These are phyloP conservation scores for Penicillium tannophilum DNA, from an alignment of 495 filamentous ascomycete species.

Conservation along the genomic window DNA sequence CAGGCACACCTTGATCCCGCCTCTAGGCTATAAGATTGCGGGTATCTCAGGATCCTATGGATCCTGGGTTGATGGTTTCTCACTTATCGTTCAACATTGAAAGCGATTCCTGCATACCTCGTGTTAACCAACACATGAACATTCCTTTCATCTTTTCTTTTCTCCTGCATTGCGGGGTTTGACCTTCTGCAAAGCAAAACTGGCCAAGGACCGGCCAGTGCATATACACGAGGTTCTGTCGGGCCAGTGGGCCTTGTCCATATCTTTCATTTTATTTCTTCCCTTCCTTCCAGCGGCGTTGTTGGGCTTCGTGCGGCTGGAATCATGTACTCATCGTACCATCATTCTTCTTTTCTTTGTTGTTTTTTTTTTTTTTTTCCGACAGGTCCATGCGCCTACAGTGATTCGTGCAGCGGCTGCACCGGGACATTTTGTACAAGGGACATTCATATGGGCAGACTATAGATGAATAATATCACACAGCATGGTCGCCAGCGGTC, in stretches of 20 bases:
- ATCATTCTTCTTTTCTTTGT: conserved; percentile 9
- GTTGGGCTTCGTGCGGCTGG: conserved; percentile 16
- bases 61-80: conserved; percentile 86
- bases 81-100: conserved; percentile 77
- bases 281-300: conserved; percentile 20
- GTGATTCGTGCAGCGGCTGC: conserved; percentile 8
- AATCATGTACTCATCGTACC: conserved; percentile 21
- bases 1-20: conserved; percentile 88
- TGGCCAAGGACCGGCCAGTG: conserved; percentile 15
- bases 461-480: conserved; percentile 30
- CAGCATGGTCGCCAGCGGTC: conserved; percentile 6
- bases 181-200: conserved; percentile 8
- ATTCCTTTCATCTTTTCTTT: conserved; percentile 10
- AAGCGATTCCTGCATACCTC: conserved; percentile 3
- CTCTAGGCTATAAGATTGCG: conserved; percentile 84
- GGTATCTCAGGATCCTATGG: conserved; percentile 83
- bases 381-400: conserved; percentile 8
- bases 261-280: conserved; percentile 18
- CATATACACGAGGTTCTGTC: conserved; percentile 21
- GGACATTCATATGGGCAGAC: conserved; percentile 26
- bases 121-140: too few relatives aligned
- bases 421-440: conserved; percentile 25
- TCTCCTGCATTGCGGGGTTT: conserved; percentile 6
- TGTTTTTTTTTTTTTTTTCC: conserved; percentile 4
- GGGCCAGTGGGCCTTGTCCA: conserved; percentile 19